Percentiles rank a stretch among this genome's conserved stretches.
phyloP scores from a whole-genome alignment of 352 stramenopile species.

The Phytophthora multivora region DNA sequence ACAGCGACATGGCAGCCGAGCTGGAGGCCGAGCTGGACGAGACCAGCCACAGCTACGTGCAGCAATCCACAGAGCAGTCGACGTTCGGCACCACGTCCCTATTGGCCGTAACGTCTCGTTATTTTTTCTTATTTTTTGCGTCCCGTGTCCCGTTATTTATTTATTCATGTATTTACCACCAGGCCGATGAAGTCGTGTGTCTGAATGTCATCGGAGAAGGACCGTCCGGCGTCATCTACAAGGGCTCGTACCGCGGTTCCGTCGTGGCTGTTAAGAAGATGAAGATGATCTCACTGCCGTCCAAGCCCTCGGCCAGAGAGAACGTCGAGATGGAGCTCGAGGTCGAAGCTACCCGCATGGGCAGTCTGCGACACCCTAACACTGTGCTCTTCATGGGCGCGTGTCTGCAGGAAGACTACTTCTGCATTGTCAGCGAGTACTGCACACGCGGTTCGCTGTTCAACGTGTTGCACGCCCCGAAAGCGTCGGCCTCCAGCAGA shows the following conservation, averaged over 20 bases:
- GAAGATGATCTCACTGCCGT: slow-evolving; percentile 69
- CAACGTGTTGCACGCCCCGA: slow-evolving; percentile 90
- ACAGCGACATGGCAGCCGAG: slow-evolving; percentile 85
- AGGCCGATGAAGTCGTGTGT: slow-evolving; percentile 87
- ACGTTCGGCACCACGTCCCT: slow-evolving; percentile 79
- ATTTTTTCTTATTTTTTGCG: neutral
- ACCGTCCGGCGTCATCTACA: slow-evolving; percentile 82
- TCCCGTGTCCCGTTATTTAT: too few relatives aligned
- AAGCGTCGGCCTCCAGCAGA: slow-evolving; percentile 33
- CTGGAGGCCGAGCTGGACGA: slow-evolving; percentile 87
- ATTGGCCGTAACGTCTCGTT: slow-evolving; percentile 55
- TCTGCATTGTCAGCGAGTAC: slow-evolving; percentile 97
- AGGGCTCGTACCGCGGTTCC: slow-evolving; percentile 85
- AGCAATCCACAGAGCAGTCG: slow-evolving; percentile 45
- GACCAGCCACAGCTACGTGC: slow-evolving; percentile 56
- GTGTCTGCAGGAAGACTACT: slow-evolving; percentile 94
- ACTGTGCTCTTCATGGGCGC: slow-evolving; percentile 99
- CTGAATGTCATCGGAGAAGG: slow-evolving; percentile 80
- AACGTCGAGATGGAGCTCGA: slow-evolving; percentile 86
- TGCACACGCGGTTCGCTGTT: slow-evolving; percentile 95
- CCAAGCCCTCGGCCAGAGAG: slow-evolving; percentile 64
- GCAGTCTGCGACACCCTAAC: slow-evolving; percentile 96
- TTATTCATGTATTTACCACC: neutral
- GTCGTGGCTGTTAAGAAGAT: slow-evolving; percentile 89
- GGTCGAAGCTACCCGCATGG: slow-evolving; percentile 83